Evolutionary conservation across 176 grass and related monocot genomes (phyloP), one percentile per base, ranked within the genome.

Genomic region (Carex kokanica): DNA sequence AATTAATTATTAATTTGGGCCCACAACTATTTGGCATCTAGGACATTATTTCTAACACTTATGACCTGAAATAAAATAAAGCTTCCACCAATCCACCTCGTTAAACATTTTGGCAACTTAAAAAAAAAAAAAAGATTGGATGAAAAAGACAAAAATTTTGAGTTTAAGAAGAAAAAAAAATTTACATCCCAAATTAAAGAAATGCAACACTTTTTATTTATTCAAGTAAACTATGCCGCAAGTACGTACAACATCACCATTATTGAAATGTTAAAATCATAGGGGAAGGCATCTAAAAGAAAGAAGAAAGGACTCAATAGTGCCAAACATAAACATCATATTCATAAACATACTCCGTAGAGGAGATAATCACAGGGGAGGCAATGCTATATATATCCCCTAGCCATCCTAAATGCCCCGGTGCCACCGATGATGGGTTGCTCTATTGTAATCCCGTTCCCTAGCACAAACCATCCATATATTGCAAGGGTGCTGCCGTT

Each of bases 371-470:
- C 0, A 79, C 52, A 6, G 47, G 75, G 2, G 23, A 17, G 75
- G 52, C 75, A 79, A 79, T 14, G 51, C 52, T 32, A 3, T 79
- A 79, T 32, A 3, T 79, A 79, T 17, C 75, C 75, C 21, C 51
- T 56, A 5, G 75, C 75, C 75, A 79, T 58, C 54, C 75, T 8
- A 31, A 79, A 79, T 2, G 59, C 3, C 3, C 75, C 75, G 13
- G 75, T 79, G 12, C 74, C 75, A 17, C 75, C 75, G 6, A 79
- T 79, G 17, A 79, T 17, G 6, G 75, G 75, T 24, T 52, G 52
- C 52, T 79, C 75, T 79, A 79, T 31, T 1, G 15, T 4, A 3
- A 15, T 38, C 4, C 36, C 36, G 36, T 38, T 31, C 29, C 24
- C 75, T 2, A 32, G 4, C 4, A 8, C 9, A 14, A 78, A 24